Evolutionary conservation across 2,329 filamentous ascomycete genomes (phyloP), one percentile per base, ranked within the genome.

Genomic region (Aspergillus arachidicola): DNA sequence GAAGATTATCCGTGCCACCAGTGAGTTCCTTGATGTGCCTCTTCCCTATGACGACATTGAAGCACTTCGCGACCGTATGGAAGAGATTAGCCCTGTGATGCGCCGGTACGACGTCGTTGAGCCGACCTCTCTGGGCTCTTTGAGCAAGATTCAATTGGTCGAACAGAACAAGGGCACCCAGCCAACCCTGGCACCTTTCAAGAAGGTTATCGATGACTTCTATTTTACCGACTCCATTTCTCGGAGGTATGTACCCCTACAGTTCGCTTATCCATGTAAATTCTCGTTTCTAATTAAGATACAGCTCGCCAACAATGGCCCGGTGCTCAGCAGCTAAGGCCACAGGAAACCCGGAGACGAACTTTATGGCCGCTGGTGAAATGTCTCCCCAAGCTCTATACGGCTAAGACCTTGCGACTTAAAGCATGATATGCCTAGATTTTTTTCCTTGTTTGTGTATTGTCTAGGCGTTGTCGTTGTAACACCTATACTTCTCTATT

Each of bases 151-250:
- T 62, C 94, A 98, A 81, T 85, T 99, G 62, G 92, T 97, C 59
- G 95, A 98, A 76, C 92, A 96, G 81, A 98, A 98, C 85, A 97
- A 95, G 87, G 93, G 92, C 55, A 82, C 88, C 57, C 90, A 92
- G 80, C 74, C 85, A n/a, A 90, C 84, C 46, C 89, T 88, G n/a
- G 81, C 85, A 71, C 87, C 91, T 34, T 85, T 99, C 73, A 92
- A 89, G 84, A 92, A 91, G 81, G 88, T 91, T 62, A 92, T 99
- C 72, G 89, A 97, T 73, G 92, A 99, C 84, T 99, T 99, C 80
- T 99, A 94, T 84, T 97, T 98, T 81, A 99, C 95, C 79, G 94
- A 99, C 81, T 89, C 90, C 63, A 97, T 99, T 79, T 96, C 94
- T 45, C 90, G 95, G 86, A 97, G 93, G 93, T 95, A 83, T 79